Evolutionary conservation across 805 yeast genomes (phyloP).

Genomic region (Yarrowia deformans): DNA sequence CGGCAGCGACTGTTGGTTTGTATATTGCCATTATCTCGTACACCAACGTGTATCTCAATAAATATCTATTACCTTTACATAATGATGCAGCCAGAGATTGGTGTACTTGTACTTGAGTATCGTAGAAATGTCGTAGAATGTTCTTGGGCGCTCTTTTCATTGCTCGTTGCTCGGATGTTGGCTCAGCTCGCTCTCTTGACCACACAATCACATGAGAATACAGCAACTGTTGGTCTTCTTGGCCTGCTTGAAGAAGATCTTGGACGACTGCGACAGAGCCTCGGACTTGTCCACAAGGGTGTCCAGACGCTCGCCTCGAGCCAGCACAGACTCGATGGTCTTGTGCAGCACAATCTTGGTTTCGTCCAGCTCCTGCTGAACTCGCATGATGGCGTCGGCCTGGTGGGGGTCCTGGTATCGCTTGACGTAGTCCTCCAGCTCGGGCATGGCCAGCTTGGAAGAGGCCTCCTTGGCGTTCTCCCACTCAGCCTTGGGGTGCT

Average conservation of each 20-base stretch:
- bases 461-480: slow-evolving; percentile 53
- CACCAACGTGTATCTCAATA: slow-evolving; percentile 5
- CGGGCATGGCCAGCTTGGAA: slow-evolving; percentile 60
- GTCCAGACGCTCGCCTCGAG: slow-evolving; percentile 96
- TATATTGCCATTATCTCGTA: too few species aligned
- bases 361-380: slow-evolving; percentile 96
- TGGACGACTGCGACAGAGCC: slow-evolving; percentile 83
- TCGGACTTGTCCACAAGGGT: slow-evolving; percentile 94
- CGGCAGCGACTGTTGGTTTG: too few species aligned
- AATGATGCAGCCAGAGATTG: slow-evolving; percentile 23
- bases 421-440: slow-evolving; percentile 70
- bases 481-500: slow-evolving; percentile 83
- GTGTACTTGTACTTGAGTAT: not conserved
- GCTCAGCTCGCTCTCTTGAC: not conserved
- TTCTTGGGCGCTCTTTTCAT: not conserved
- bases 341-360: slow-evolving; percentile 96
- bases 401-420: slow-evolving; percentile 97
- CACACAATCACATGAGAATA: slow-evolving; percentile 62
- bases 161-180: not conserved
- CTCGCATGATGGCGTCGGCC: slow-evolving; percentile 96
- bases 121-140: not conserved
- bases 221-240: slow-evolving; percentile 94
- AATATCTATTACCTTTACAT: slow-evolving; percentile 36
- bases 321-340: slow-evolving; percentile 91
- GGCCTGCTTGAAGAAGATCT: slow-evolving; percentile 97